Evolutionary conservation across 2,329 filamentous ascomycete species (phyloP).

Genomic region (Didymella segeticola): DNA sequence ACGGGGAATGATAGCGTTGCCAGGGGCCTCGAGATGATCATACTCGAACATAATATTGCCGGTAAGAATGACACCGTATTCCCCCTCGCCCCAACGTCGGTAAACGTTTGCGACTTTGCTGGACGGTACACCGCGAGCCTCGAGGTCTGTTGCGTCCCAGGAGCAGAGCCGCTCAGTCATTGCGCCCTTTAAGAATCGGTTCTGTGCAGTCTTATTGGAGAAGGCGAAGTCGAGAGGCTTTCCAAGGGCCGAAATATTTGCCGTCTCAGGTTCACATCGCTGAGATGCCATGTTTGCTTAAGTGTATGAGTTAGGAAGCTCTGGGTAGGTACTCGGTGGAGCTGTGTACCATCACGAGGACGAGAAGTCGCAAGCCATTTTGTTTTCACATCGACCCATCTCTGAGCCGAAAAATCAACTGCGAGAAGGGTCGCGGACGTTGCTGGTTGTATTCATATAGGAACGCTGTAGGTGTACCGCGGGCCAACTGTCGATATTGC

Average conservation of each 20-base stretch:
- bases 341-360: too few species aligned
- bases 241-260: conserved; percentile 50
- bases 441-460: too few species aligned
- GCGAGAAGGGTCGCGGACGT: too few species aligned
- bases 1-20: conserved; percentile 66
- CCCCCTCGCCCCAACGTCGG: conserved; percentile 60
- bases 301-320: too few species aligned
- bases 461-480: too few species aligned
- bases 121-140: conserved; percentile 61
- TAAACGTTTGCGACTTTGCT: conserved; percentile 63
- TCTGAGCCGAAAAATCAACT: too few species aligned
- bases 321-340: too few species aligned
- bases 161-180: conserved; percentile 71
- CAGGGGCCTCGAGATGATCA: conserved; percentile 64
- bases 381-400: too few species aligned
- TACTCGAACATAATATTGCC: conserved; percentile 71
- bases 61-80: conserved; percentile 61
- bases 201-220: conserved; percentile 63
- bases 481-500: too few species aligned
- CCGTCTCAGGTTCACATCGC: conserved; percentile 52
- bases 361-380: too few species aligned
- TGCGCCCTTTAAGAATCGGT: conserved; percentile 71
- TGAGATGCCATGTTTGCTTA: too few species aligned
- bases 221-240: conserved; percentile 55
- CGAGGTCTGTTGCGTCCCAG: conserved; percentile 62